phyloP scores from a whole-genome alignment of 2,329 filamentous ascomycete genomes.

The Calonectria naviculata region DNA sequence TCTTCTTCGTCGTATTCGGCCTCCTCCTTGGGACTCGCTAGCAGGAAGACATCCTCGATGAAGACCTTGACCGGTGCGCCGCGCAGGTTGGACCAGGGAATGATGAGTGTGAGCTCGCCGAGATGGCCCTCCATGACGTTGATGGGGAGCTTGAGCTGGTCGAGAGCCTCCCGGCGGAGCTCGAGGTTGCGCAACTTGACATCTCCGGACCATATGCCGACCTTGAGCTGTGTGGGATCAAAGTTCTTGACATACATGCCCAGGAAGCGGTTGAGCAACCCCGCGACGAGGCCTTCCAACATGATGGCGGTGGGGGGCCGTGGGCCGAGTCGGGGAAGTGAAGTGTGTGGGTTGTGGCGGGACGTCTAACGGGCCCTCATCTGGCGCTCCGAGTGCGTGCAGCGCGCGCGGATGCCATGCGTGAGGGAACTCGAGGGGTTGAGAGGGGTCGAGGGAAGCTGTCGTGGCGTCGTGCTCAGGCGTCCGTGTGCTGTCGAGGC shows the following conservation, averaged over 20 bases:
- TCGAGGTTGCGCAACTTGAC: slow-evolving; percentile 95
- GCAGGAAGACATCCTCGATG: slow-evolving; percentile 95
- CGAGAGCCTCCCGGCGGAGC: slow-evolving; percentile 92
- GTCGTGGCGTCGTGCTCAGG: neutral
- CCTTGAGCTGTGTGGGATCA: slow-evolving; percentile 96
- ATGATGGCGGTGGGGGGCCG: slow-evolving; percentile 75
- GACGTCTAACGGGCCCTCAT: slow-evolving; percentile 37
- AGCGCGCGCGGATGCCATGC: slow-evolving; percentile 34
- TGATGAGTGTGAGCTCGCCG: slow-evolving; percentile 89
- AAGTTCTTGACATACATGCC: slow-evolving; percentile 99
- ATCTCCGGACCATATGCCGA: slow-evolving; percentile 99
- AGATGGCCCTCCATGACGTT: slow-evolving; percentile 97
- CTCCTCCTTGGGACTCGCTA: slow-evolving; percentile 96
- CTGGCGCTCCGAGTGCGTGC: slow-evolving; percentile 29
- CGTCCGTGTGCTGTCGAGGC: slow-evolving; percentile 8
- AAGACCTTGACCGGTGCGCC: slow-evolving; percentile 94
- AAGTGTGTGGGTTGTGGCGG: slow-evolving; percentile 25
- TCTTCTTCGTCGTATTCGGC: slow-evolving; percentile 93
- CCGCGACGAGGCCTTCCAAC: slow-evolving; percentile 97
- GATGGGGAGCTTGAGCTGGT: slow-evolving; percentile 95
- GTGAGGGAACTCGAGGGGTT: slow-evolving; percentile 24
- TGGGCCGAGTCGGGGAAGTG: slow-evolving; percentile 75
- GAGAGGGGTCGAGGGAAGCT: neutral
- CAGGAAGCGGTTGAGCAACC: slow-evolving; percentile 98
- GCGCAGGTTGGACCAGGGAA: slow-evolving; percentile 97